Percentiles rank a stretch among this genome's conserved stretches.
Conservation (phyloP, 139 green algal species). For the Chloropicon primus region DNA sequence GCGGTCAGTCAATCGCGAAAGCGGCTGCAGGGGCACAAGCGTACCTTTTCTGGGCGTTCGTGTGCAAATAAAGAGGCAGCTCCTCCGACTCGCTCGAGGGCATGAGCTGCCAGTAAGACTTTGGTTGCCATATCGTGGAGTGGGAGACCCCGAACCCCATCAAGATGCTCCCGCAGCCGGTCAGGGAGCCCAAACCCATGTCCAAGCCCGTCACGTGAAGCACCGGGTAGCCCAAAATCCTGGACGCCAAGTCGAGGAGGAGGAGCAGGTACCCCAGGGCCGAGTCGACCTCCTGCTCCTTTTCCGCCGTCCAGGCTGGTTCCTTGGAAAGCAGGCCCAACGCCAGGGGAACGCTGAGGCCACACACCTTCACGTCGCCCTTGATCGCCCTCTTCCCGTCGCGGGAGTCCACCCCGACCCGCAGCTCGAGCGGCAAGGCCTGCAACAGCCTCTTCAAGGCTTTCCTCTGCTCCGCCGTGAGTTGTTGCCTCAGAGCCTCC, state of each 20-base stretch:
- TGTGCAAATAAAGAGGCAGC: slow-evolving; percentile 39
- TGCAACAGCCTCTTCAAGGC: too few species aligned
- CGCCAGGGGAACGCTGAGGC: background rate
- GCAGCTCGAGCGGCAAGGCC: too few species aligned
- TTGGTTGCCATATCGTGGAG: slow-evolving; percentile 40
- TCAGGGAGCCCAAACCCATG: too few species aligned
- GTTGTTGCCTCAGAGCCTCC: too few species aligned
- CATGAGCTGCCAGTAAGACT: slow-evolving; percentile 35
- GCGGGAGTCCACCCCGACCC: too few species aligned
- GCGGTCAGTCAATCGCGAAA: too few species aligned
- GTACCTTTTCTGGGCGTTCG: too few species aligned
- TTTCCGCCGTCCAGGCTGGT: background rate
- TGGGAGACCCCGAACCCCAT: slow-evolving; percentile 32
- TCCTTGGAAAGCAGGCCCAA: background rate
- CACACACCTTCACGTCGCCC: background rate
- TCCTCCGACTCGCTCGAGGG: slow-evolving; percentile 16
- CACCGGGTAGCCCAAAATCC: slow-evolving; percentile 40
- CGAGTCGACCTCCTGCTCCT: slow-evolving; percentile 22
- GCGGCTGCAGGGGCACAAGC: too few species aligned
- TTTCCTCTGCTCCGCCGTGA: too few species aligned
- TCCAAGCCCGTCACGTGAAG: slow-evolving; percentile 32
- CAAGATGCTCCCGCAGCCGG: background rate
- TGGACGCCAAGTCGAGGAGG: slow-evolving; percentile 36
- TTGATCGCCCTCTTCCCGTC: too few species aligned
- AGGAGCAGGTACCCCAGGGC: slow-evolving; percentile 49